Evolutionary conservation across 108 stramenopile species (phyloP).

Genomic region (Parmales sp.): DNA sequence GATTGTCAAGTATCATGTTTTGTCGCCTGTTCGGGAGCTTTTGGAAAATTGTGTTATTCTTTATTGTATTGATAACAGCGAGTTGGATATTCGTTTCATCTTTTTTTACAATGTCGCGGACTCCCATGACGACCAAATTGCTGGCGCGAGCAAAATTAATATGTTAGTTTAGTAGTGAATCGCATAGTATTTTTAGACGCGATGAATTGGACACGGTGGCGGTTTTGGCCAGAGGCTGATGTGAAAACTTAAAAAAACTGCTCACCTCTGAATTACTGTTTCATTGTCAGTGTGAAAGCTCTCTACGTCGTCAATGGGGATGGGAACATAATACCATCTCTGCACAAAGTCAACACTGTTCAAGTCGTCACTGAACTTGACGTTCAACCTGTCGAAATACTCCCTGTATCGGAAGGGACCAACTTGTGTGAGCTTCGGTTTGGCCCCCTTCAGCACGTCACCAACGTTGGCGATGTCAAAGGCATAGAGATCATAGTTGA

Average conservation of each 20-base stretch:
- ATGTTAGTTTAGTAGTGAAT: no score
- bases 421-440: background rate
- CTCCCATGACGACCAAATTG: constrained; percentile 6
- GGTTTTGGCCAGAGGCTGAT: no score
- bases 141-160: background rate
- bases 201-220: no score
- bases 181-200: no score
- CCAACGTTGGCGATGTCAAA: constrained; percentile 2
- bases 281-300: no score
- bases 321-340: no score
- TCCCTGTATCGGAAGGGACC: constrained; percentile 3
- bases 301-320: no score
- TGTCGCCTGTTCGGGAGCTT: background rate
- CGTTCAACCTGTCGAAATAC: background rate
- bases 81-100: background rate
- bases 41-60: background rate
- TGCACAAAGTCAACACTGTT: background rate
- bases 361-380: background rate
- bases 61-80: background rate
- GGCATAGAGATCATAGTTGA: background rate
- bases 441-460: constrained; percentile 5
- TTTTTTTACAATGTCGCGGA: background rate
- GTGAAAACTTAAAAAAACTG: no score
- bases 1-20: background rate
- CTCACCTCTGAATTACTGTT: no score